Percentiles rank a stretch among this genome's conserved stretches.
phyloP scores from a whole-genome alignment of 2,329 filamentous ascomycete genomes.

The Aspergillus tamarii region DNA sequence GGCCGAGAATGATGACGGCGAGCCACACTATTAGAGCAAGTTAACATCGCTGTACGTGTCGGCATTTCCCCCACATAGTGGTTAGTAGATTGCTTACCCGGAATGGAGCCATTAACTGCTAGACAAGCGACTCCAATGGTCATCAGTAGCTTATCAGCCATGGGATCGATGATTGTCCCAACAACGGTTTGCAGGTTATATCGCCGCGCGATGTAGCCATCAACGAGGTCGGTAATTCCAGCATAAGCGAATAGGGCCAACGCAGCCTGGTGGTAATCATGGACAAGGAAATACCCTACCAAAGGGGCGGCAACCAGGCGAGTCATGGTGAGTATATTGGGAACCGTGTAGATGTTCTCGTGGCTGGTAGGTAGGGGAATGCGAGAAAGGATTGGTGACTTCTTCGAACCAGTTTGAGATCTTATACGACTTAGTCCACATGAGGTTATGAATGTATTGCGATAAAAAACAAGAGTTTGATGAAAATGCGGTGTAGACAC shows the following conservation, averaged over 20 bases:
- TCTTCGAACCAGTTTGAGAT: slow-evolving; percentile 27
- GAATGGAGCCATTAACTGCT: slow-evolving; percentile 79
- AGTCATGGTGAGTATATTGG: slow-evolving; percentile 87
- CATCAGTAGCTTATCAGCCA: slow-evolving; percentile 97
- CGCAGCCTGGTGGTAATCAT: slow-evolving; percentile 78
- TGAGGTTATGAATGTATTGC: background rate
- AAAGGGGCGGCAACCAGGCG: slow-evolving; percentile 80
- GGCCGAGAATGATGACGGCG: slow-evolving; percentile 84
- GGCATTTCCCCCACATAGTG: background rate
- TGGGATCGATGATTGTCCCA: slow-evolving; percentile 90
- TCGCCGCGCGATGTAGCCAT: slow-evolving; percentile 88
- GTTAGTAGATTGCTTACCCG: slow-evolving; percentile 57
- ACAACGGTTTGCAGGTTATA: slow-evolving; percentile 93
- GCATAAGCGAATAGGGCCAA: slow-evolving; percentile 89
- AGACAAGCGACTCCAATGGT: slow-evolving; percentile 85
- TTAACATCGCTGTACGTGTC: slow-evolving; percentile 3
- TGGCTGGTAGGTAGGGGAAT: slow-evolving; percentile 48
- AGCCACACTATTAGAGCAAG: slow-evolving; percentile 67
- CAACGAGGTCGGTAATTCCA: slow-evolving; percentile 85
- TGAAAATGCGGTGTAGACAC: background rate
- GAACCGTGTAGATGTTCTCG: slow-evolving; percentile 97
- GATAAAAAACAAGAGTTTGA: background rate
- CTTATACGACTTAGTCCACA: slow-evolving; percentile 20
- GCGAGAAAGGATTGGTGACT: slow-evolving; percentile 36
- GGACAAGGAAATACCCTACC: slow-evolving; percentile 84